Evolutionary conservation across 176 grass and related monocot species (phyloP), one percentile per base, ranked within the genome.

Genomic region (Otatea glauca): DNA sequence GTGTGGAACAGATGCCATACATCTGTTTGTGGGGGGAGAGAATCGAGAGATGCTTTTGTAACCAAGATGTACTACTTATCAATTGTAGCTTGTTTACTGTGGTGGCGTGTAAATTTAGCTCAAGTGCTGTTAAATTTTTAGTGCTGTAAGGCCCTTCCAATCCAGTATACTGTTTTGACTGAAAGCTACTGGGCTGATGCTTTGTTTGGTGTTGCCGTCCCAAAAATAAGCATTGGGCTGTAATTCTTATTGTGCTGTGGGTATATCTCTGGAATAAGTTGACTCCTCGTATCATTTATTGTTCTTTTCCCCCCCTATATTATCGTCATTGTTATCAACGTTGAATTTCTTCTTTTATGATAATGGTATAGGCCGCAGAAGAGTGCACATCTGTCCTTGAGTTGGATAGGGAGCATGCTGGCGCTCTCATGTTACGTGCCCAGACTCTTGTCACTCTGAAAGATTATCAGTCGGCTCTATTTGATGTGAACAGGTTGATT

Each of bases 331-430:
- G 9, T 58, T 78, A 37, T 24, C 51, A 78, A 74, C 39, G 82
- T 5, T 50, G 68, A 77, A 15, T 78, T 86, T 69, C 17, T 77
- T 76, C 23, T 45, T 43, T 61, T 74, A 18, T 60, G 16, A 68
- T 62, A 77, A 86, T 72, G 32, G 6, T 73, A 65, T 69, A 99
- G 96, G 89, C 96, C 0, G 93, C 96, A 58, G 93, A 94, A 89
- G 96, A 99, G 89, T 99, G 96, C 70, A 99, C 96, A 43, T 29
- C 96, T 85, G 96, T 99, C 65, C 96, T 99, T 38, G 96, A 95
- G 38, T 88, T 96, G 72, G 93, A 99, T n/a, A 92, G 83, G 20
- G 85, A 94, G 39, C 93, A 99, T 55, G 86, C 93, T 9, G 96
- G 96, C 20, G 96, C 96, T 82, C 78, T 99, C 16, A 99, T 99